Conservation (phyloP, 768 basidiomycete genomes). For the Crassisporium funariophilum region DNA sequence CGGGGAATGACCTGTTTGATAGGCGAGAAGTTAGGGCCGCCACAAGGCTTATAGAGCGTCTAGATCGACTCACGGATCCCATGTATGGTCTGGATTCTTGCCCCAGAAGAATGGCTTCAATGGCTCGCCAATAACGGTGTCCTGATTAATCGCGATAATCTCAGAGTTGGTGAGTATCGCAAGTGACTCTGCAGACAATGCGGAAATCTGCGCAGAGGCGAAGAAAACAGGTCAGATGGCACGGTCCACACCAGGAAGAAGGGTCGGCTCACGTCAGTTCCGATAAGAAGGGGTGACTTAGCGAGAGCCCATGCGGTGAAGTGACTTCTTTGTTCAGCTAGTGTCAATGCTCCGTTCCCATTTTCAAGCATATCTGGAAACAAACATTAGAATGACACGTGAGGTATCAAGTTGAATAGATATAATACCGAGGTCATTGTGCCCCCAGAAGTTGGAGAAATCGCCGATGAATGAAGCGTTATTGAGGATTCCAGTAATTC, state of each 20-base stretch:
- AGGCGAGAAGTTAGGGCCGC: no score
- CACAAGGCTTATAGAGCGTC: no score
- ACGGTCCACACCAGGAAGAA: not conserved
- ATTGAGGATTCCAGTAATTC: no score
- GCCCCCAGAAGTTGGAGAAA: no score
- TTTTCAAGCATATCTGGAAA: slow-evolving; percentile 32
- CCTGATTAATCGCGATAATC: slow-evolving; percentile 60
- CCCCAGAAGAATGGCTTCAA: slow-evolving; percentile 61
- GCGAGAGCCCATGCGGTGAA: slow-evolving; percentile 60
- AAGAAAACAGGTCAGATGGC: not conserved
- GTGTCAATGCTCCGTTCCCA: slow-evolving; percentile 51
- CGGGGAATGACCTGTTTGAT: slow-evolving; percentile 45
- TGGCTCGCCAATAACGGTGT: slow-evolving; percentile 47
- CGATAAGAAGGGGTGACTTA: slow-evolving; percentile 54
- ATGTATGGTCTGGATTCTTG: slow-evolving; percentile 45
- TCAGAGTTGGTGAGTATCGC: slow-evolving; percentile 51
- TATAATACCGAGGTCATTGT: slow-evolving; percentile 48
- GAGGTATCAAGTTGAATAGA: not conserved
- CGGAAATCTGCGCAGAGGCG: slow-evolving; percentile 18
- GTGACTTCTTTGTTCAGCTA: slow-evolving; percentile 53
- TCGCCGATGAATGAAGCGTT: no score
- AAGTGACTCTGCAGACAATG: slow-evolving; percentile 36
- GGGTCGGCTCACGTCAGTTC: slow-evolving; percentile 45
- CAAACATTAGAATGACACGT: not conserved
- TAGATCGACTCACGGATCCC: slow-evolving; percentile 32